Evolutionary conservation across 805 yeast genomes (phyloP).

Genomic region (Ogataea minuta): DNA sequence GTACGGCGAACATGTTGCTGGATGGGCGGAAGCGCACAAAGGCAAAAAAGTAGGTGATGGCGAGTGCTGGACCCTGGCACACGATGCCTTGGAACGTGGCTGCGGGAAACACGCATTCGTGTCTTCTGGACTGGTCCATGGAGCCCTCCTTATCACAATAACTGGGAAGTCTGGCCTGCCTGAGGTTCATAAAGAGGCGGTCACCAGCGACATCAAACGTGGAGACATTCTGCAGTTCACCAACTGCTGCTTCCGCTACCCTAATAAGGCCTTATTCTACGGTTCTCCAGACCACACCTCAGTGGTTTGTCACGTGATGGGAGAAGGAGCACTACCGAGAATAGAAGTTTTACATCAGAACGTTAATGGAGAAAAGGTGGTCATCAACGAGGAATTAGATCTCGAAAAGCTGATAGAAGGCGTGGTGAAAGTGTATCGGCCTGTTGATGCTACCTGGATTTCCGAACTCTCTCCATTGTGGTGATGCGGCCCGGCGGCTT

Average conservation of each 20-base stretch:
- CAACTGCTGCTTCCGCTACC: slow-evolving; percentile 39
- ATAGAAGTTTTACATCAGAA: slow-evolving; percentile 49
- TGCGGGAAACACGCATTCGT: slow-evolving; percentile 60
- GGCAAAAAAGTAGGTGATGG: slow-evolving; percentile 54
- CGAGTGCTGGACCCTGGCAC: slow-evolving; percentile 62
- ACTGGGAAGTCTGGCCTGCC: slow-evolving; percentile 21
- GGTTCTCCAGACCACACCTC: slow-evolving; percentile 59
- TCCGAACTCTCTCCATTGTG: slow-evolving; percentile 28
- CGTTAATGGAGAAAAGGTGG: slow-evolving; percentile 42
- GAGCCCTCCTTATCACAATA: slow-evolving; percentile 33
- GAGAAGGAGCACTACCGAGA: slow-evolving; percentile 24
- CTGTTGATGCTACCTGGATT: slow-evolving; percentile 47
- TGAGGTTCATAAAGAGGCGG: slow-evolving; percentile 20
- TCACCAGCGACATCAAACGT: slow-evolving; percentile 43
- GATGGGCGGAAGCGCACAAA: slow-evolving; percentile 49
- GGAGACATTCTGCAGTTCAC: slow-evolving; percentile 58
- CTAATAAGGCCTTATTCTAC: slow-evolving; percentile 34
- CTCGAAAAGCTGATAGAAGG: slow-evolving; percentile 43
- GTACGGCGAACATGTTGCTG: slow-evolving; percentile 53
- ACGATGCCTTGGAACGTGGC: slow-evolving; percentile 49
- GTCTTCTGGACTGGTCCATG: slow-evolving; percentile 46
- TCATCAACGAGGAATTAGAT: slow-evolving; percentile 38
- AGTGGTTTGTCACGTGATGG: slow-evolving; percentile 34
- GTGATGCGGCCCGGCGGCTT: slow-evolving; percentile 16
- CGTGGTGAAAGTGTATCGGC: slow-evolving; percentile 44